Base-by-base conservation (phyloP, 2,329 filamentous ascomycete species). In the Aureobasidium sp. region DNA sequence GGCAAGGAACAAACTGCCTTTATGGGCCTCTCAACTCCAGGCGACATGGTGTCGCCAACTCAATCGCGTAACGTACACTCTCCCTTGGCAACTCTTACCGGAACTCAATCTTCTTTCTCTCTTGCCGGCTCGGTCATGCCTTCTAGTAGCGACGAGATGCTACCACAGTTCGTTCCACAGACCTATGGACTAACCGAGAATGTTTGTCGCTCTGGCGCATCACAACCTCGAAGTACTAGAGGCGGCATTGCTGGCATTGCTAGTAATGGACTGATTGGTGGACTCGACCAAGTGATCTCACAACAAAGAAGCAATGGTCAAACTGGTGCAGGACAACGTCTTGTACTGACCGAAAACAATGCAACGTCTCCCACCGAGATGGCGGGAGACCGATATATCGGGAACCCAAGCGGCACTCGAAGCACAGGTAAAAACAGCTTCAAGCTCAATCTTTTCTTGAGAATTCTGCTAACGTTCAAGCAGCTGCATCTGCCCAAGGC, bases 1-100 rank as follows among this genome's bases (percentile, higher is more conserved):
- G 57, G 45, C 16, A 50, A 49, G 29, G 57, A 59, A n/a, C 32
- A 59, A 25, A 11, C 15, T 25, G 34, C 45, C 27, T 50, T 29
- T 50, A 50, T 50, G 44, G 57, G 44, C 25, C 54, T 58, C 7
- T 58, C 54, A 8, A 32, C 30, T 4, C 39, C 57, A 29, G 57
- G 57, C 57, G 57, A 42, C 36, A 50, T 34, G 25, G n/a, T 45
- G 44, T 59, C 57, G 57, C 57, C 57, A 16, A 9, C 57, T 42
- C 57, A 42, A 49, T 25, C 41, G 21, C 36, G 44, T 49, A 32
- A 41, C 27, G 5, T 21, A 9, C 25, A 37, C 36, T 42, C 44
- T 13, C 29, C 57, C 9, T 16, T 42, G 57, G 57, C 45, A 50
- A 49, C 57, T 49, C 57, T 59, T 36, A 49, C 36, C 44, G 57